Evolutionary conservation across 768 basidiomycete species (phyloP).

Genomic region (Terana coerulea): DNA sequence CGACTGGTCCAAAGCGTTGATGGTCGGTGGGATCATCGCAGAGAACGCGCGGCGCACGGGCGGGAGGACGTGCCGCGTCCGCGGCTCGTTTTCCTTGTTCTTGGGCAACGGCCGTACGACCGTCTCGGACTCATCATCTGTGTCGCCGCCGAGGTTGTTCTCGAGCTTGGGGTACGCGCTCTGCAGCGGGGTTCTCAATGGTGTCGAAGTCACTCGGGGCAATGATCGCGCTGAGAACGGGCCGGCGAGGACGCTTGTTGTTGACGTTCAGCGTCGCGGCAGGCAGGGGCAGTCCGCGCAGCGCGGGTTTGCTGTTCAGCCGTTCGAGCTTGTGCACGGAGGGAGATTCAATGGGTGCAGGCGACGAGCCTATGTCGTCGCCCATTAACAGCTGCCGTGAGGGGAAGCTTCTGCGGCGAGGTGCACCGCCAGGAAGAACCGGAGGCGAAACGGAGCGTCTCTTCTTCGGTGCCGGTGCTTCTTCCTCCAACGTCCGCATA

Average conservation of each 20-base stretch:
- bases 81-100: constrained; percentile 12
- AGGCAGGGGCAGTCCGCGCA: constrained; percentile 47
- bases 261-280: constrained; percentile 45
- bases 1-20: constrained; percentile 26
- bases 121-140: background rate
- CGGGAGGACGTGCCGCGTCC: constrained; percentile 30
- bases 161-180: constrained; percentile 42
- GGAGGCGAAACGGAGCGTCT: constrained; percentile 6
- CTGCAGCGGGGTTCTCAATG: constrained; percentile 29
- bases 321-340: constrained; percentile 46
- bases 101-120: too few relatives aligned
- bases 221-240: constrained; percentile 62
- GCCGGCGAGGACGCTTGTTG: constrained; percentile 60
- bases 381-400: constrained; percentile 13
- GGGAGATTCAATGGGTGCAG: constrained; percentile 45
- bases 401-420: background rate
- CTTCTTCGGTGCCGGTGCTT: constrained; percentile 2
- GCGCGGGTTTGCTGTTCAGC: constrained; percentile 41
- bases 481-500: constrained; percentile 10
- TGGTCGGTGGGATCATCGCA: constrained; percentile 50
- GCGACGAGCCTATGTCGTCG: constrained; percentile 42
- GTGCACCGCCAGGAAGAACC: background rate
- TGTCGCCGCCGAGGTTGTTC: too few relatives aligned
- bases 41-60: constrained; percentile 72
- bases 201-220: constrained; percentile 37